Evolutionary conservation across 208 protist genomes (phyloP).

Genomic region (Leishmania guyanensis): DNA sequence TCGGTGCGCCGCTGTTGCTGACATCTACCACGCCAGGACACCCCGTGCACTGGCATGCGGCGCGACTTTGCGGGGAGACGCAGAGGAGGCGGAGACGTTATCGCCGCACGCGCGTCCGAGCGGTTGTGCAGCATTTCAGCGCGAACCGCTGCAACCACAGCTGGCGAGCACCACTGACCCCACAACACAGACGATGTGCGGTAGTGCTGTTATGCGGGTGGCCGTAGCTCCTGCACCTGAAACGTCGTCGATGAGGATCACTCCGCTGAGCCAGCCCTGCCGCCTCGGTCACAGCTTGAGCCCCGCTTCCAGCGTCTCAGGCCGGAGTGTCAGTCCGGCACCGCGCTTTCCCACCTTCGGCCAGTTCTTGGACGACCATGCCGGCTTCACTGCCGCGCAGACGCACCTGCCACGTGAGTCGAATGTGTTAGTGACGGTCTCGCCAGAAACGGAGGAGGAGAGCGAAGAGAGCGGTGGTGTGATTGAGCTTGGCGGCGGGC

Average conservation of each 20-base stretch:
- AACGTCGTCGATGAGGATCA: neutral
- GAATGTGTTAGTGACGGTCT: conserved; percentile 40
- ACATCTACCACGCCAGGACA: conserved; percentile 23
- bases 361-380: conserved; percentile 72
- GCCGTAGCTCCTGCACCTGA: neutral
- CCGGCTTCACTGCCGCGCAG: conserved; percentile 23
- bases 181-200: neutral
- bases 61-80: neutral
- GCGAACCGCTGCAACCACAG: conserved; percentile 13
- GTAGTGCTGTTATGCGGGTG: neutral
- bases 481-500: conserved; percentile 22
- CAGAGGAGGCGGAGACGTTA: neutral
- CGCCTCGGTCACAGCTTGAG: conserved; percentile 24
- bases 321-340: conserved; percentile 56
- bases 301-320: conserved; percentile 21
- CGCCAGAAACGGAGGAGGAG: conserved; percentile 36
- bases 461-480: conserved; percentile 4
- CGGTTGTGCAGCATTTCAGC: conserved; percentile 21
- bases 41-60: neutral
- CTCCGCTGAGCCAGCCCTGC: neutral
- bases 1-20: conserved; percentile 24
- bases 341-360: conserved; percentile 83
- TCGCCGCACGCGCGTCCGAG: conserved; percentile 22
- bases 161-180: neutral
- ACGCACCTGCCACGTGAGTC: conserved; percentile 25